Evolutionary conservation across 345 rosid genomes (phyloP), one percentile per base, ranked within the genome.

Genomic region (Citrus cavaleriei): DNA sequence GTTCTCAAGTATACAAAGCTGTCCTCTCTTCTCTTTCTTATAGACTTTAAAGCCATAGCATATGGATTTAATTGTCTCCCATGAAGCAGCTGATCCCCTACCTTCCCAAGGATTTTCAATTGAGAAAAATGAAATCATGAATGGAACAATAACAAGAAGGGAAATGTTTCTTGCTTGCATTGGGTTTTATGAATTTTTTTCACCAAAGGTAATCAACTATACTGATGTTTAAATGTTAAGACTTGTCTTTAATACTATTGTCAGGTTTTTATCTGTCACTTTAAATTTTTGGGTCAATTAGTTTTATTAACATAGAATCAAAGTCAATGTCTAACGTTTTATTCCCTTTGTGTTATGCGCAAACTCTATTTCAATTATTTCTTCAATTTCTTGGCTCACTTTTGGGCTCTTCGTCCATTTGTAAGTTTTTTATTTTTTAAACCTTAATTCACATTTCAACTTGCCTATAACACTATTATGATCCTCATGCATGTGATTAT

Each of bases 151-250:
- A 51, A 65, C 71, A 64, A 65, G 70, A 75, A 28, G 8, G 72
- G 62, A 65, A n/a, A 9, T 34, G 7, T 76, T 76, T 66, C 78
- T 76, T 64, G 34, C 78, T 34, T 75, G 32, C 55, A 21, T 84
- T 68, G 84, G 84, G 21, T 74, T 71, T 46, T 77, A 76, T 68
- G 84, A 81, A 76, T 37, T 84, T 35, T 78, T 60, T 63, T 76
- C 84, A 14, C 55, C 37, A 24, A 75, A 84, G 84, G 82, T 80
- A 77, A 69, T 19, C n/a, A 30, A 12, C 1, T 46, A 3, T 46
- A 9, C 18, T 46, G 1, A 46, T 46, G 16, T 46, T 46, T 46
- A 61, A 4, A 25, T 61, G 1, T n/a, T 60, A 24, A 54, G 0
- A 54, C 6, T 54, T 19, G 0, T 13, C 51, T 46, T 12, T 46